A percentile compares a stretch with the other conserved stretches of the same genome.
Evolutionary conservation across 2,329 filamentous ascomycete genomes (phyloP).

Genomic region (Colletotrichum horii): DNA sequence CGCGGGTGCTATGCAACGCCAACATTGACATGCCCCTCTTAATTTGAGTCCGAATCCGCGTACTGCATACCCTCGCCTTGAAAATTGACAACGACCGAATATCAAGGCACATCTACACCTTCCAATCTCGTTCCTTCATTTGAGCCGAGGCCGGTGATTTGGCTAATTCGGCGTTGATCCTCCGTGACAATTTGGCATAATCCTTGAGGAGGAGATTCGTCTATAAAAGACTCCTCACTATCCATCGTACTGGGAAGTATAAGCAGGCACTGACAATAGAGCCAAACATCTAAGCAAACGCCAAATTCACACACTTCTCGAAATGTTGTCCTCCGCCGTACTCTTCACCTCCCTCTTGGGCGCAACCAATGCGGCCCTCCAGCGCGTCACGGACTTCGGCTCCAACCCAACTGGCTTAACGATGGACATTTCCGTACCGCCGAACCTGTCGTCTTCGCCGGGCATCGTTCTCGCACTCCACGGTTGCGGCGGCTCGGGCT

Average conservation of each 20-base stretch:
- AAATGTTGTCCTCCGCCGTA: background rate
- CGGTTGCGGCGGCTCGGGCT: conserved; percentile 20
- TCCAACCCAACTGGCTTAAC: conserved; percentile 19
- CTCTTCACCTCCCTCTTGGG: background rate
- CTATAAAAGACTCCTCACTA: background rate
- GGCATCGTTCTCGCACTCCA: conserved; percentile 21
- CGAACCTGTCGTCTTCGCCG: conserved; percentile 1
- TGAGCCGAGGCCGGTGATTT: background rate
- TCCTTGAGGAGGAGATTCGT: background rate
- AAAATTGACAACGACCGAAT: background rate
- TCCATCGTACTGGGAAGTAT: background rate
- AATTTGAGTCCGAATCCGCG: background rate
- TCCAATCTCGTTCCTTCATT: background rate
- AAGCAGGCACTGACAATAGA: background rate
- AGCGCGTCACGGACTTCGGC: conserved; percentile 12
- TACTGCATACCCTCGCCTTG: background rate
- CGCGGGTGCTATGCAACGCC: background rate
- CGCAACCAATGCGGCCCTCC: background rate
- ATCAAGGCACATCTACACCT: background rate
- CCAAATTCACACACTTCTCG: background rate
- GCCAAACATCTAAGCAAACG: background rate
- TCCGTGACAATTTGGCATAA: background rate
- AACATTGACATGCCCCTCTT: background rate
- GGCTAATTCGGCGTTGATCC: background rate
- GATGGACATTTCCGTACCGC: conserved; percentile 17